Base-by-base conservation (phyloP, 768 basidiomycete species). In the Leccinum disarticulatum region DNA sequence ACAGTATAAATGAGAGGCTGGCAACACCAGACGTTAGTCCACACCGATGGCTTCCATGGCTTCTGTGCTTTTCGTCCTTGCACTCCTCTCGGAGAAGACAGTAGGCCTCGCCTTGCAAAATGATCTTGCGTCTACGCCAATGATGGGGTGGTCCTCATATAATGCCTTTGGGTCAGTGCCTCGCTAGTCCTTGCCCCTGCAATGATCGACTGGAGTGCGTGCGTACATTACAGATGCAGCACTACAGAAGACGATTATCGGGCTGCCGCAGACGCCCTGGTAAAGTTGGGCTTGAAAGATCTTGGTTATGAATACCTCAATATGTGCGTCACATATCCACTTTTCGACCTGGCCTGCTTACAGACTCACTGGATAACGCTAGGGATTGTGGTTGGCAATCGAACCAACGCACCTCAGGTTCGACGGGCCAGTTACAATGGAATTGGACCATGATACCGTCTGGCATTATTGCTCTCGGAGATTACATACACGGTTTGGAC, bases 361-460 rank as follows among this genome's bases (percentile, higher is more conserved):
- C 38, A 7, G 14, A 14, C 14, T 14, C 11, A 13, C 35, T 36
- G 35, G 14, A 36, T 36, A 14, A 36, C 14, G 35, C 35, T 36
- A 64, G 63, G 31, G 63, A 64, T 46, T 64, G 63, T 31, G 63
- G 63, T 15, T 64, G 63, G 60, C 60, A 61, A 33, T 48, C 54
- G 11, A 56, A 51, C 2, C 11, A 41, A 13, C 63, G 63, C 27
- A 38, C 33, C 60, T 1, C 13, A 43, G 2, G 52, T 51, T 9
- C 35, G 13, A 5, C 35, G 5, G 14, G 60, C 41, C 15, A 31
- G 6, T 36, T 61, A 43, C 56, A 19, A 48, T 64, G 63, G 63
- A 46, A 64, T 3, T 3, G 51, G 30, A 55, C 60, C 2, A 53
- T 27, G 11, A 58, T 64, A n/a, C 60, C 63, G 7, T 58, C 63